Evolutionary conservation across 2,329 filamentous ascomycete species (phyloP).

Genomic region (Colletotrichum sp.): DNA sequence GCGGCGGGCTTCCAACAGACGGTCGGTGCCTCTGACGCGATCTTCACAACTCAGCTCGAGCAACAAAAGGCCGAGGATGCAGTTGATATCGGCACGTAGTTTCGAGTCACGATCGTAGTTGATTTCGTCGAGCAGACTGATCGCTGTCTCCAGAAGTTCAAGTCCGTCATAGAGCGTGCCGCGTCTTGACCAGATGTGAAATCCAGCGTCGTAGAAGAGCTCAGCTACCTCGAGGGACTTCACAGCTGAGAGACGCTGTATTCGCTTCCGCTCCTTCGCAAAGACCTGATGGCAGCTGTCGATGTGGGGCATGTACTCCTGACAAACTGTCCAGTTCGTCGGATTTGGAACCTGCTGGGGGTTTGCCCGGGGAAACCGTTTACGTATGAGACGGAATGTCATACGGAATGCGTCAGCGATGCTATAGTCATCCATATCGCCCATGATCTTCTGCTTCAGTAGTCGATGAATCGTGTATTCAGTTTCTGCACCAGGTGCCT

Average conservation of each 20-base stretch:
- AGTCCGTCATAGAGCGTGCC: no score
- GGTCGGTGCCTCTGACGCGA: no score
- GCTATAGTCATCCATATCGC: not conserved
- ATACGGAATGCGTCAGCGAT: not conserved
- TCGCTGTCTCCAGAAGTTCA: no score
- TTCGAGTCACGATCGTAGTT: no score
- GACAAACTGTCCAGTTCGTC: not conserved
- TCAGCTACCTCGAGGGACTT: not conserved
- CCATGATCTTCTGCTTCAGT: not conserved
- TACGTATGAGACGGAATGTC: not conserved
- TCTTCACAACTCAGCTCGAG: no score
- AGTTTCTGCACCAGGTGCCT: not conserved
- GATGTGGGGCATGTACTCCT: not conserved
- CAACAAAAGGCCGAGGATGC: no score
- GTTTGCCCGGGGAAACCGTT: not conserved
- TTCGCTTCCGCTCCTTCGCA: not conserved
- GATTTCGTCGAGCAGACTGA: no score
- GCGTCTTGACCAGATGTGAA: no score
- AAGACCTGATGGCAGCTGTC: not conserved
- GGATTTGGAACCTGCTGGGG: not conserved
- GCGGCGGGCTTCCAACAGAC: no score
- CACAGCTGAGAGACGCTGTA: not conserved
- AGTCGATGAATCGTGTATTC: not conserved
- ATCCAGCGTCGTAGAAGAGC: not conserved
- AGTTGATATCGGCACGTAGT: no score